phyloP scores from a whole-genome alignment of 2,329 filamentous ascomycete species.

The Grosmannia penicillata region DNA sequence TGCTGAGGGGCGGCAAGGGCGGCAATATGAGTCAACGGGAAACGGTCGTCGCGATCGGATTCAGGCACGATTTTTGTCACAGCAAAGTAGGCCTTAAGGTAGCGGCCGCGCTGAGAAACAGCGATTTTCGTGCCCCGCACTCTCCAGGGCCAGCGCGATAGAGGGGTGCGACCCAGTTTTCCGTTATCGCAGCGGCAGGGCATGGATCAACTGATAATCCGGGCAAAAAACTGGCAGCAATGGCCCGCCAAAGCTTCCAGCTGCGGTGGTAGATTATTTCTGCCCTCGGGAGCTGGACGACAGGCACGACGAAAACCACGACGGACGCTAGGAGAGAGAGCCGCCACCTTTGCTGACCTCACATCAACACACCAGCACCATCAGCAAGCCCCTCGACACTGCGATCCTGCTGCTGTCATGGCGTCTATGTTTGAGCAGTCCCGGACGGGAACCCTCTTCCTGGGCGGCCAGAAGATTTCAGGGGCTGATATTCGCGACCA shows the following conservation, averaged over 20 bases:
- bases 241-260: not conserved
- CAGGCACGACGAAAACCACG: not conserved
- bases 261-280: slow-evolving; percentile 1
- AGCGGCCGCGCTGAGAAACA: too few relatives aligned
- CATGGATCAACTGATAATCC: slow-evolving; percentile 11
- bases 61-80: too few relatives aligned
- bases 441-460: slow-evolving; percentile 88
- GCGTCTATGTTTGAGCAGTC: slow-evolving; percentile 92
- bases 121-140: slow-evolving; percentile 7
- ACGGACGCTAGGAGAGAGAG: too few relatives aligned
- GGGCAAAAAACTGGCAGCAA: slow-evolving; percentile 1
- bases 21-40: too few relatives aligned
- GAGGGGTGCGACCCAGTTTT: not conserved
- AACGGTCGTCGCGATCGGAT: too few relatives aligned
- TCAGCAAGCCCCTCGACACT: too few relatives aligned
- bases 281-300: not conserved
- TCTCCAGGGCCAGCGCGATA: slow-evolving; percentile 1
- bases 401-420: slow-evolving; percentile 52
- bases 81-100: not conserved
- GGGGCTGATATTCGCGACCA: slow-evolving; percentile 94
- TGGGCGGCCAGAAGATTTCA: slow-evolving; percentile 94
- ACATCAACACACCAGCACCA: too few relatives aligned
- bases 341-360: too few relatives aligned
- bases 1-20: too few relatives aligned
- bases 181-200: slow-evolving; percentile 1